Conservation (phyloP, 345 rosid genomes). For the Litchi chinensis region DNA sequence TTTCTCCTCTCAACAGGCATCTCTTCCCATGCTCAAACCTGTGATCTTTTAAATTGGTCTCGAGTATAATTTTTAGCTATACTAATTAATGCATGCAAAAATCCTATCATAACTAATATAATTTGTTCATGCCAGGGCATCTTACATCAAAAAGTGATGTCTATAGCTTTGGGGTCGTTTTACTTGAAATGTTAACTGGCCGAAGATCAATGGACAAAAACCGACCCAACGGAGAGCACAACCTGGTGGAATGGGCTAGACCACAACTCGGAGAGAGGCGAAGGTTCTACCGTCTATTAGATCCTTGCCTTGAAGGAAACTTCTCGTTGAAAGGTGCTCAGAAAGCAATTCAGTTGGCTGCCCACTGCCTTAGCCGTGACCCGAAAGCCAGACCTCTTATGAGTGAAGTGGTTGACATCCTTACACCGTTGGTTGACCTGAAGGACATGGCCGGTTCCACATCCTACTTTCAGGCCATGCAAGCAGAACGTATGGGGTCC, state of each 20-base stretch:
- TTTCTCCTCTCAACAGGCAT: background rate
- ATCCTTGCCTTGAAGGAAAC: slow-evolving; percentile 46
- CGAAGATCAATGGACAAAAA: slow-evolving; percentile 45
- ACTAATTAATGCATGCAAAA: background rate
- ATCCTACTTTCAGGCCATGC: slow-evolving; percentile 37
- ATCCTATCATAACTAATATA: background rate
- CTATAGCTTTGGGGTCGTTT: slow-evolving; percentile 47
- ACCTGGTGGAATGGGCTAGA: slow-evolving; percentile 50
- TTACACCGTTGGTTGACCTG: slow-evolving; percentile 38
- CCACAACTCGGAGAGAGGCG: slow-evolving; percentile 43
- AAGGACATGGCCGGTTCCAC: slow-evolving; percentile 48
- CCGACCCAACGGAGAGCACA: slow-evolving; percentile 26
- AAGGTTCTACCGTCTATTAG: slow-evolving; percentile 38
- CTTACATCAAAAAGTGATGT: slow-evolving; percentile 48
- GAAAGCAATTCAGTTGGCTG: slow-evolving; percentile 44
- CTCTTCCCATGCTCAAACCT: background rate
- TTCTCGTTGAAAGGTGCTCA: slow-evolving; percentile 45
- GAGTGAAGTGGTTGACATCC: slow-evolving; percentile 44
- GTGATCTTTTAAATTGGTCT: background rate
- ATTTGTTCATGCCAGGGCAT: slow-evolving; percentile 35
- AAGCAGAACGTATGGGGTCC: slow-evolving; percentile 23
- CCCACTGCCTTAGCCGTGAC: slow-evolving; percentile 43
- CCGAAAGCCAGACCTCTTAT: slow-evolving; percentile 49
- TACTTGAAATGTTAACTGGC: slow-evolving; percentile 48
- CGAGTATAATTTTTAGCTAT: background rate